Base-by-base conservation (phyloP, 768 basidiomycete genomes). In the Brasilioporus rufonigricans region DNA sequence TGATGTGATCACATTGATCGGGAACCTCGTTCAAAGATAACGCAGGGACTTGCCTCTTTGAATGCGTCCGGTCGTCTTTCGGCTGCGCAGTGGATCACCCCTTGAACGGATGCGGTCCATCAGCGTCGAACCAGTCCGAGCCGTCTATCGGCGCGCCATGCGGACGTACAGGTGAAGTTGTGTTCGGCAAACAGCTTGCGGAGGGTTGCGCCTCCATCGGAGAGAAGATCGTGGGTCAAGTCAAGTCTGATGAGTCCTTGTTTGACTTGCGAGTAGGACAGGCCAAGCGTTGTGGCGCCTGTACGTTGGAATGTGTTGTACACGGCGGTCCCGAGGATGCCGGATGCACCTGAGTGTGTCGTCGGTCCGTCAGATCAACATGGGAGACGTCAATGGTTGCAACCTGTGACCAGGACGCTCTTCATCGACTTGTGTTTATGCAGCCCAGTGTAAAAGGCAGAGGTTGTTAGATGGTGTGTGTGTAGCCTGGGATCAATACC, bases 61-160 rank as follows among this genome's bases (percentile, higher is more conserved):
- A 93, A 94, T 13, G 92, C 89, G 66, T 98, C 94, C 5, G 95
- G 93, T 41, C 94, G 77, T 57, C 96, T 75, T 73, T 98, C 95
- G 2, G 96, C 96, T 14, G 96, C 96, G 64, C 94, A 97, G 66
- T 98, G 96, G 16, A 98, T 85, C 36, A 98, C 84, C 85, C 88
- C 87, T 89, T 65, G 62, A 40, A 53, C 39, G 12, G 23, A 52
- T 33, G 44, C 18, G 21, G 26, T 39, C 11, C 29, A 59, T 63
- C 47, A 54, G 52, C 31, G 40, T n/a, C 26, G 23, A 48, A 45
- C 35, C 35, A 50, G 46, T 21, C 32, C n/a, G n/a, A n/a, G 2
- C 11, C n/a, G n/a, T n/a, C n/a, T n/a, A n/a, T n/a, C n/a, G n/a
- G n/a, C 2, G 18, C 44, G 16, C 21, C 38, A 39, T n/a, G 23